Base-by-base conservation (phyloP, 1,284 basidiomycete genomes). In the Leucoagaricus sp. region DNA sequence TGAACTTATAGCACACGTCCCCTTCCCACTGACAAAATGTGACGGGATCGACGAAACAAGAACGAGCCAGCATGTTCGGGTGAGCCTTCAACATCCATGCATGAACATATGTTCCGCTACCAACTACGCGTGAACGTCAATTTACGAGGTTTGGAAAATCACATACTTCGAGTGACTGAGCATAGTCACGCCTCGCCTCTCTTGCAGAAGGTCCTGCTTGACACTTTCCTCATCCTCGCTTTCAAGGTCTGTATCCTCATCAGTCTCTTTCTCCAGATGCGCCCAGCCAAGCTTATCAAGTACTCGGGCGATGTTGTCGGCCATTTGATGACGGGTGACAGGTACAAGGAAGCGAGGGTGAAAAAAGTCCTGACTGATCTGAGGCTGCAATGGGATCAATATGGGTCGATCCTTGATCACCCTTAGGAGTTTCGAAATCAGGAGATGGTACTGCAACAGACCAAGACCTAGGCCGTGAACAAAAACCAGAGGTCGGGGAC, bases 11-110 rank as follows among this genome's bases (percentile, higher is more conserved):
- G 71, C 93, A 94, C 15, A 95, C 85, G 69, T 94, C 92, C 54
- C 92, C 92, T 78, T 94, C 92, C 93, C 93, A 95, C 5, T 90
- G 85, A 69, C 91, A 93, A 72, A 96, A 95, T 0, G 85, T 85
- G 29, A 91, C 89, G 5, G 94, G 93, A 67, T 97, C 94, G 29
- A 94, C 87, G 66, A 96, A 94, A 65, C 91, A 93, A 12, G 86
- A 93, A 2, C 93, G 82, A 2, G 75, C 74, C 44, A 89, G 74
- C 63, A 96, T 77, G 40, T 82, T 73, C 1, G 93, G 87, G 57
- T 85, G 77, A 25, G 82, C 81, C 72, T 96, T 96, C 49, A 96
- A 75, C 67, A 96, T 79, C 92, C 92, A 94, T 9, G 88, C 86
- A 66, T 94, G 92, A 0, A 79, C 73, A 66, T 91, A 92, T 3